phyloP scores from a whole-genome alignment of 176 grass and related monocot genomes.

The Chloris gayana region DNA sequence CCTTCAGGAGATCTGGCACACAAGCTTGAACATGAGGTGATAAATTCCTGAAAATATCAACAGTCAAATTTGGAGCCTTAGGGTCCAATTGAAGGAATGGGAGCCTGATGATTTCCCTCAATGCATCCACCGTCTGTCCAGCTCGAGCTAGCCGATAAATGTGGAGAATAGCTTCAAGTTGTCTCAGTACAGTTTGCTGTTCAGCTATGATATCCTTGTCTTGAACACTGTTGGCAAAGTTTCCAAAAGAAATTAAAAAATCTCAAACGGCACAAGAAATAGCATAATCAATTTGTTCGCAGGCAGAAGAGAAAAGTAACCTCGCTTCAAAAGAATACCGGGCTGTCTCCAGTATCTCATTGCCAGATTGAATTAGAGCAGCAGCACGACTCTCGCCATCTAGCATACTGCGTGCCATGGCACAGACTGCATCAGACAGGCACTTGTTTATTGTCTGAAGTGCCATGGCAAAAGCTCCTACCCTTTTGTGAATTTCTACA shows the following conservation, averaged over 20 bases:
- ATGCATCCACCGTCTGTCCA: conserved; percentile 77
- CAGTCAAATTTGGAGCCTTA: conserved; percentile 57
- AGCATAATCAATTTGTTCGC: not conserved
- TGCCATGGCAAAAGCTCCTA: conserved; percentile 88
- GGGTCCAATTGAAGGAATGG: conserved; percentile 72
- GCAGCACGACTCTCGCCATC: conserved; percentile 82
- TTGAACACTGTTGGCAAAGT: conserved; percentile 59
- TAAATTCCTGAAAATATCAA: conserved; percentile 77
- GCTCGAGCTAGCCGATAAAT: conserved; percentile 71
- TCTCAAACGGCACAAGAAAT: conserved; percentile 27
- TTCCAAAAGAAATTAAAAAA: conserved; percentile 12
- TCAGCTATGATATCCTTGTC: conserved; percentile 85
- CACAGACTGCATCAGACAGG: conserved; percentile 90
- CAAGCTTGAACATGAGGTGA: conserved; percentile 84
- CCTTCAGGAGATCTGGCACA: conserved; percentile 87
- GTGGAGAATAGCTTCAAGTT: conserved; percentile 82
- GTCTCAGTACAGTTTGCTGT: conserved; percentile 78
- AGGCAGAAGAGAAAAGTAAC: conserved; percentile 48
- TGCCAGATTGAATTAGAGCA: conserved; percentile 80
- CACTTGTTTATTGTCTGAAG: conserved; percentile 97
- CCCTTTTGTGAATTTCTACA: conserved; percentile 88
- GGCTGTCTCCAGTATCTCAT: conserved; percentile 81
- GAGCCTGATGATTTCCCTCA: conserved; percentile 81
- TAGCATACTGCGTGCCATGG: conserved; percentile 65
- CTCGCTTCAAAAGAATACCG: conserved; percentile 86